Base-by-base conservation (phyloP, 495 filamentous ascomycete genomes). In the Hyaloscypha bicolor region DNA sequence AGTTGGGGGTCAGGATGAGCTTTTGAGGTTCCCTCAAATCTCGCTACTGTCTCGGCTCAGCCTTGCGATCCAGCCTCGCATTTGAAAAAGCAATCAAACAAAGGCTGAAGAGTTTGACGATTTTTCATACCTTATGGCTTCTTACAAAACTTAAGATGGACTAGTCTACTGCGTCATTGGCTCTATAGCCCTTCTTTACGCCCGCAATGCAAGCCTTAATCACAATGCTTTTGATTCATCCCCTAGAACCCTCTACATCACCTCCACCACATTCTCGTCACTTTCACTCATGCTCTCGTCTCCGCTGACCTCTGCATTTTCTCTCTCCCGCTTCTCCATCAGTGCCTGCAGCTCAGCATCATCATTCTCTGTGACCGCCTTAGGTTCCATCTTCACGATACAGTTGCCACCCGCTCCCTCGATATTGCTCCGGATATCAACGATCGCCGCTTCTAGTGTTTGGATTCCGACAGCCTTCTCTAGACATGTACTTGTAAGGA, bases 301-400 rank as follows among this genome's bases (percentile, higher is more conserved):
- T 57, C 95, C 95, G 75, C 92, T 96, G 65, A 99, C 92, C 78
- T 97, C 92, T 77, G 89, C 90, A 81, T 98, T 98, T 86, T 99
- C 95, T 68, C 94, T 89, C 84, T 97, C 95, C 69, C 93, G 88
- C 88, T 97, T 98, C 83, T 98, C 95, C 95, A 99, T 99, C 66
- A 99, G 84, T 55, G 94, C 96, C 78, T 97, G 91, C 71, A 99
- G 82, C 75, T 97, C 93, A 30, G 94, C 95, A 79, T 99, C 95
- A 75, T 99, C 95, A 72, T 92, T 94, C 85, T 98, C 95, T 5
- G 94, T 98, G 66, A 98, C 96, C 19, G 95, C 95, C 88, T 98
- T 98, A 52, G 95, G 95, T 69, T 93, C 94, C 96, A 99, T 98
- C 84, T 91, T 94, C 62, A 96, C 90, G 35, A 89, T 84, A 72